A percentile compares a stretch with the other conserved stretches of the same genome.
Conservation (phyloP, 2,329 filamentous ascomycete species). For the Fusarium guadeloupense region DNA sequence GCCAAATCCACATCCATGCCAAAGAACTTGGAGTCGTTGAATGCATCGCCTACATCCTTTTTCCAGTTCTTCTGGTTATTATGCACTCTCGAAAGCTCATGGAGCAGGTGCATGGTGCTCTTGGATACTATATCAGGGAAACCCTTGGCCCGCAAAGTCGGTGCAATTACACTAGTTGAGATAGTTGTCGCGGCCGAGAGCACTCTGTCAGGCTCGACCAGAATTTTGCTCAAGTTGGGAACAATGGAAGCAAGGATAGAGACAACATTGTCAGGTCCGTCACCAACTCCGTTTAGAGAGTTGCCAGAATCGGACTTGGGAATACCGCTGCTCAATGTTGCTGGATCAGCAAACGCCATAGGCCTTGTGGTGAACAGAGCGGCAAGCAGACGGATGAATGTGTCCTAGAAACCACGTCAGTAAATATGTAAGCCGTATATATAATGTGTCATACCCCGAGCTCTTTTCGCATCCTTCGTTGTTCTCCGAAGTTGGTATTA, state of each 20-base stretch:
- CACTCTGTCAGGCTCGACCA: conserved; percentile 87
- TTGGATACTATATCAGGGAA: conserved; percentile 87
- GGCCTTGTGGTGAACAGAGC: conserved; percentile 95
- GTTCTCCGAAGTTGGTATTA: conserved; percentile 97
- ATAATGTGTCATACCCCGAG: conserved; percentile 68
- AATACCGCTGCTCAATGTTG: conserved; percentile 48
- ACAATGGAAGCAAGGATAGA: conserved; percentile 81
- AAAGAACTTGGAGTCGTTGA: conserved; percentile 90
- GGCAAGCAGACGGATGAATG: conserved; percentile 86
- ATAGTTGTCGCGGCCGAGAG: conserved; percentile 80
- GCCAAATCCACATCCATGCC: conserved; percentile 72
- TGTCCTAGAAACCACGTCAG: conserved; percentile 69
- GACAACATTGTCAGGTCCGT: conserved; percentile 78
- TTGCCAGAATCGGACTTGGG: conserved; percentile 50
- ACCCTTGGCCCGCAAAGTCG: conserved; percentile 81
- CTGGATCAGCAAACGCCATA: conserved; percentile 71
- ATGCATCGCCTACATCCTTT: conserved; percentile 90
- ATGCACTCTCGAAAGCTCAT: conserved; percentile 78
- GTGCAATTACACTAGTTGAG: conserved; percentile 82
- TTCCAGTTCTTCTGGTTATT: conserved; percentile 90
- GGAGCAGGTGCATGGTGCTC: conserved; percentile 75
- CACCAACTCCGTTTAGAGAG: conserved; percentile 48
- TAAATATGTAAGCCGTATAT: neutral
- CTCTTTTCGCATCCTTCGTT: conserved; percentile 89
- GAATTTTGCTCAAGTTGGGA: conserved; percentile 80